These are phyloP conservation scores for Pseudogymnoascus sp. DNA, from an alignment of 2,329 filamentous ascomycete genomes.

Conservation along the genomic window DNA sequence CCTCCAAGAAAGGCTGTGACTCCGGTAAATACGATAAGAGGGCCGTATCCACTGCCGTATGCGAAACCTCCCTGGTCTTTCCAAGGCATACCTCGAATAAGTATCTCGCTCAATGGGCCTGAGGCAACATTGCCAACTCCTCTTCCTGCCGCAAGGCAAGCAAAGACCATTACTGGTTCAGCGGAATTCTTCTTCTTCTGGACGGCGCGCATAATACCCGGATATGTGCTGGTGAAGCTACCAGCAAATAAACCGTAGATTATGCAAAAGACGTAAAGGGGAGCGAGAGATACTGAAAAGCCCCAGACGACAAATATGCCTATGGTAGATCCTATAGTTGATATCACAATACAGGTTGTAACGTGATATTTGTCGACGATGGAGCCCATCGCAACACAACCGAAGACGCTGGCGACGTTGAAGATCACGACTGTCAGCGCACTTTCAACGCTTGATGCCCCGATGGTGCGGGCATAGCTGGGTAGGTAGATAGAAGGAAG, in stretches of 20 bases:
- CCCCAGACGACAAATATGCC: constrained; percentile 43
- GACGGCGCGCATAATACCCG: constrained; percentile 24
- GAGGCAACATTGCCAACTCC: constrained; percentile 18
- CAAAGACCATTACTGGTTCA: constrained; percentile 25
- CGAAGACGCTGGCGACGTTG: constrained; percentile 35
- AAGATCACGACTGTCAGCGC: constrained; percentile 36
- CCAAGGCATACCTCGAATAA: constrained; percentile 13
- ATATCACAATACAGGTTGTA: constrained; percentile 34
- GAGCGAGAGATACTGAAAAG: constrained; percentile 31
- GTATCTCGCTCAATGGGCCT: constrained; percentile 18
- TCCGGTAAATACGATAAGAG: constrained; percentile 21
- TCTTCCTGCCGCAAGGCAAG: constrained; percentile 19
- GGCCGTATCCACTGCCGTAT: constrained; percentile 20
- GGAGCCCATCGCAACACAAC: constrained; percentile 34
- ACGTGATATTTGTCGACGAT: constrained; percentile 32
- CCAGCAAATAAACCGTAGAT: constrained; percentile 44
- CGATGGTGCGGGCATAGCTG: constrained; percentile 33
- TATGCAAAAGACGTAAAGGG: constrained; percentile 38
- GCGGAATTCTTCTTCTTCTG: constrained; percentile 15
- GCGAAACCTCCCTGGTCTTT: constrained; percentile 13
- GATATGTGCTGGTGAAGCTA: constrained; percentile 41
- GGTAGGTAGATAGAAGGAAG: constrained; percentile 40
- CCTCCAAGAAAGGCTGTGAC: constrained; percentile 20
- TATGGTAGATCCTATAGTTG: constrained; percentile 35
- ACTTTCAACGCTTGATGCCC: constrained; percentile 30